Base-by-base conservation (phyloP, 2,329 filamentous ascomycete species). In the Botryotinia convoluta region DNA sequence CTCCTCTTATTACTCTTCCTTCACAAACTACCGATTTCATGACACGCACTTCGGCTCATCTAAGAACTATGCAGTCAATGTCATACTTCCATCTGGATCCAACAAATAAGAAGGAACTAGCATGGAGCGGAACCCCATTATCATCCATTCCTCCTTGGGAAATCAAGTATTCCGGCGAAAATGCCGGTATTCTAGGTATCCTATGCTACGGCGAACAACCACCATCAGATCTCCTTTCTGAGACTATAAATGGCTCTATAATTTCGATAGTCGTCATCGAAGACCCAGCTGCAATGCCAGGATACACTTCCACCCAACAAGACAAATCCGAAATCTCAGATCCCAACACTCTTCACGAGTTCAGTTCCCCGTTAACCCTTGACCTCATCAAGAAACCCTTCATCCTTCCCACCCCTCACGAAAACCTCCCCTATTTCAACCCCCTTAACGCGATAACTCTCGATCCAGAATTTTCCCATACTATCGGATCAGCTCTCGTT, bases 1-100 rank as follows among this genome's bases (percentile, higher is more conserved):
- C 82, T 8, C 77, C 78, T 0, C 84, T 92, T 62, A 82, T 84
- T 57, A 83, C 85, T 8, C 82, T 94, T 7, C 87, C 90, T 8
- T 90, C 91, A 1, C 87, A 90, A 77, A 81, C 85, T 14, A 85
- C 85, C n/a, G 87, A 89, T 59, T 84, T 84, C 59, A 85, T 85
- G 1, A 83, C 87, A 4, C 85, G 90, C 54, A 92, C 90, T 16
- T 87, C 91, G 0, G 86, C 88, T 0, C 90, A 95, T 74, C 82
- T 93, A 4, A 85, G 92, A 69, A 86, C 87, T 9, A 94, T 95
- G 91, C 92, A 94, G 77, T 89, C 87, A n/a, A 90, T 94, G 86
- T 91, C 92, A 0, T 95, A 95, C 77, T 93, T 95, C 78, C 93
- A 95, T 79, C 76, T 84, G 16, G 78, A 81, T 29, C 64, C 74